phyloP scores from a whole-genome alignment of 345 rosid species.

The Lepidium didymum region DNA sequence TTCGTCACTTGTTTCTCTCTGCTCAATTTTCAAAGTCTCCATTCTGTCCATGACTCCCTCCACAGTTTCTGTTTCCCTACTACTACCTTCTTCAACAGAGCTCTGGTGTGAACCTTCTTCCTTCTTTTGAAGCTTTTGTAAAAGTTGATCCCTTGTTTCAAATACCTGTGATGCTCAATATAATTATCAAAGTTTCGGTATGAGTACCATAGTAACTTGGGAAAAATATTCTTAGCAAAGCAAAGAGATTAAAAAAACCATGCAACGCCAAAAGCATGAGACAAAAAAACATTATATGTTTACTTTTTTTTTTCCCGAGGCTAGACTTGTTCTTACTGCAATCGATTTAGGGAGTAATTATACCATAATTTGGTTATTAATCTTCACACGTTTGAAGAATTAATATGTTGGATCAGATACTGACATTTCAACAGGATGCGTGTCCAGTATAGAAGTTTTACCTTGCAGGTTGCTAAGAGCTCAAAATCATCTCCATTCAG shows the following conservation, averaged over 20 bases:
- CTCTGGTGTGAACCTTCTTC: slow-evolving; percentile 20
- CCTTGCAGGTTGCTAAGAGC: slow-evolving; percentile 57
- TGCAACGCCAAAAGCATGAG: background rate
- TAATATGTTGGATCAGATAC: background rate
- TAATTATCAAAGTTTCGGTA: background rate
- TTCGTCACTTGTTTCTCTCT: slow-evolving; percentile 30
- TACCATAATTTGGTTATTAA: background rate
- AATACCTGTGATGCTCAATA: slow-evolving; percentile 32
- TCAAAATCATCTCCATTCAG: slow-evolving; percentile 49
- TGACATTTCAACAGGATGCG: background rate
- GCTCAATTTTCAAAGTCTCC: slow-evolving; percentile 26
- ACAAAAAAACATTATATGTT: background rate
- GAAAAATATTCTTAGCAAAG: background rate
- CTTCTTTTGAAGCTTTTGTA: slow-evolving; percentile 43
- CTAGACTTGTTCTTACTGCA: background rate
- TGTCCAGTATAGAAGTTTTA: slow-evolving; percentile 13
- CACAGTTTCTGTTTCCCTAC: slow-evolving; percentile 3
- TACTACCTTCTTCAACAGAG: slow-evolving; percentile 14
- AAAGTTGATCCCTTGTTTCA: slow-evolving; percentile 48
- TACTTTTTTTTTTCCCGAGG: background rate
- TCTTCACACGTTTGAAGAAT: background rate
- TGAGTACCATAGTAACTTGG: background rate
- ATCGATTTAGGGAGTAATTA: background rate
- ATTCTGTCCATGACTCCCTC: slow-evolving; percentile 24
- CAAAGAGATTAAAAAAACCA: background rate